Conservation (phyloP, 768 basidiomycete species). For the Psilocybe cubensis region DNA sequence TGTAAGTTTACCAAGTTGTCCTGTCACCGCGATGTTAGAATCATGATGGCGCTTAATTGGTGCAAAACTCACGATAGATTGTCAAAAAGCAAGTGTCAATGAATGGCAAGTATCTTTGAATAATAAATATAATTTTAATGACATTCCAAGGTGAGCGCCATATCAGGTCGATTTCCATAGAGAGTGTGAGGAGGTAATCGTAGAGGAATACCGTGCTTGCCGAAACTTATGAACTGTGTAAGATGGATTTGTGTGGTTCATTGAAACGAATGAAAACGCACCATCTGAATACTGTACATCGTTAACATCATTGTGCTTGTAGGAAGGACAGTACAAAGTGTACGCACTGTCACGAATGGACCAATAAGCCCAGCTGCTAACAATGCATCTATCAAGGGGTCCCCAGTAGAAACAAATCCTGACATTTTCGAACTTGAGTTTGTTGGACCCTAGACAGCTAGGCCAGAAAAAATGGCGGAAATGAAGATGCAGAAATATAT, state of each 20-base stretch:
- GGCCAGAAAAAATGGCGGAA: no score
- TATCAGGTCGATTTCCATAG: slow-evolving; percentile 2
- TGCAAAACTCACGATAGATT: not conserved
- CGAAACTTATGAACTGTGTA: not conserved
- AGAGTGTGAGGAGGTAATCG: slow-evolving; percentile 4
- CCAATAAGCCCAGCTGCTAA: not conserved
- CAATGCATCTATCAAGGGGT: not conserved
- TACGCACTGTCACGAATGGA: slow-evolving; percentile 4
- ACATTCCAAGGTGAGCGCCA: slow-evolving; percentile 1
- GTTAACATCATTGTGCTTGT: no score
- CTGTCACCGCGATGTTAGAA: not conserved
- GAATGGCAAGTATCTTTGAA: slow-evolving; percentile 2
- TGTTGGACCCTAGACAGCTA: no score
- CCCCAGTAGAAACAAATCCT: no score
- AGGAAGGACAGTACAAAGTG: not conserved
- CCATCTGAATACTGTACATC: slow-evolving; percentile 3
- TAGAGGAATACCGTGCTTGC: not conserved
- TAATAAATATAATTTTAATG: slow-evolving; percentile 4
- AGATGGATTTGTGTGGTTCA: not conserved
- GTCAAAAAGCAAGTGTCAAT: slow-evolving; percentile 5
- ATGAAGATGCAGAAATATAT: no score
- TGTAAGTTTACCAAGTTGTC: not conserved
- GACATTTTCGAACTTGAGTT: no score
- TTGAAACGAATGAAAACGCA: not conserved
- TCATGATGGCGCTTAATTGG: not conserved